Base-by-base conservation (phyloP, 306 rosid genomes). In the Prunus salicina region DNA sequence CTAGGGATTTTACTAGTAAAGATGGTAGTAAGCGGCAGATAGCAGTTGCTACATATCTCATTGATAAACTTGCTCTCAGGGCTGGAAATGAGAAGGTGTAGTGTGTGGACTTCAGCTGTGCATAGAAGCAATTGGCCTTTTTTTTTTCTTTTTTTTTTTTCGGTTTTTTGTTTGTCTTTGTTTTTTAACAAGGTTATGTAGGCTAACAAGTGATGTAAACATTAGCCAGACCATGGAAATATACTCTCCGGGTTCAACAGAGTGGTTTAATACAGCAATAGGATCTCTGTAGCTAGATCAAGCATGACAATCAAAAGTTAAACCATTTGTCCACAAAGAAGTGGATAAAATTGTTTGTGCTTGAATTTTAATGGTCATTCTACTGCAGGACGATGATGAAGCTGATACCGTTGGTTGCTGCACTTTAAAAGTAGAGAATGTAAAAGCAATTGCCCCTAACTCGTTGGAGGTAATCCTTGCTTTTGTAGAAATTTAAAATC, bases 61-160 rank as follows among this genome's bases (percentile, higher is more conserved):
- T 95, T 50, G 99, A 92, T 79, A 92, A 95, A 87, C 87, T 95
- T 79, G 99, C 99, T 83, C 90, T 95, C 70, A 95, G 97, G 91
- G 99, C 99, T 56, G 99, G 99, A 74, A 96, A 92, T 86, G 99
- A 93, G 85, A 96, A 89, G 96, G 99, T 91, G 97, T 90, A 86
- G 67, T 50, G 56, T 75, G 43, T 38, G 43, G 43, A 38, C 9
- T 38, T 38, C 43, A 38, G 43, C 43, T 38, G 43, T 38, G 43
- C 43, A 38, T 38, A 7, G 43, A 38, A 38, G 43, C 43, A 38
- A 38, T 38, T 6, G 43, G 43, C 9, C 43, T 38, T 38, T 1
- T 1, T 6, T 27, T 25, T 25, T 27, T 25, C 15, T 5, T 32
- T 5, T 1, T 34, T 34, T 34, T 34, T 34, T 34, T n/a, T n/a